A percentile compares a stretch with the other conserved stretches of the same genome.
phyloP scores from a whole-genome alignment of 2,329 filamentous ascomycete species.

The Ascochyta koolunga region DNA sequence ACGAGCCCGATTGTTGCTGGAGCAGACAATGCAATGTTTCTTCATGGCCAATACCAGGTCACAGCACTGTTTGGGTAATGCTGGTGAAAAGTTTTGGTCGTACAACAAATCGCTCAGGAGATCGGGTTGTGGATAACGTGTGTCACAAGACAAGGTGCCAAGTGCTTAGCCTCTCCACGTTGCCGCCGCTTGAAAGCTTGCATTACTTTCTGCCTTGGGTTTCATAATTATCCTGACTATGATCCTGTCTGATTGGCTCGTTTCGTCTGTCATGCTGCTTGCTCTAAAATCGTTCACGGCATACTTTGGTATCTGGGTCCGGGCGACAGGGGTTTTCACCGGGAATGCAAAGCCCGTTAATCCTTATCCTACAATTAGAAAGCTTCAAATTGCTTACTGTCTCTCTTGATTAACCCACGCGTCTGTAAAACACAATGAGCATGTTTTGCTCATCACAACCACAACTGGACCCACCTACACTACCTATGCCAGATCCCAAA shows the following conservation, averaged over 20 bases:
- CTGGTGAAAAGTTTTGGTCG: constrained; percentile 2
- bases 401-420: too few relatives aligned
- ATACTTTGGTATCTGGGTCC: too few relatives aligned
- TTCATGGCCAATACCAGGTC: neutral
- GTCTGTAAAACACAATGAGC: too few relatives aligned
- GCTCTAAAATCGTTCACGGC: too few relatives aligned
- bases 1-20: neutral
- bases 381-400: too few relatives aligned
- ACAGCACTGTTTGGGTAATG: constrained; percentile 10
- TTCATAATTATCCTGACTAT: neutral
- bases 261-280: constrained; percentile 1
- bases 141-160: constrained; percentile 8
- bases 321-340: too few relatives aligned
- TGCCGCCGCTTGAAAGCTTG: constrained; percentile 1
- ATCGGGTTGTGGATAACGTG: constrained; percentile 1
- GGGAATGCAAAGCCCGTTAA: too few relatives aligned
- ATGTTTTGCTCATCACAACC: too few relatives aligned
- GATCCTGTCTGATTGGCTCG: neutral
- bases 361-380: too few relatives aligned
- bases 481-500: too few relatives aligned
- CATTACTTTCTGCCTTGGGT: neutral
- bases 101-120: constrained; percentile 15
- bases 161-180: constrained; percentile 9
- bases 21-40: neutral
- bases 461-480: too few relatives aligned